Evolutionary conservation across 306 rosid species (phyloP).

Genomic region (Clitoria ternatea): DNA sequence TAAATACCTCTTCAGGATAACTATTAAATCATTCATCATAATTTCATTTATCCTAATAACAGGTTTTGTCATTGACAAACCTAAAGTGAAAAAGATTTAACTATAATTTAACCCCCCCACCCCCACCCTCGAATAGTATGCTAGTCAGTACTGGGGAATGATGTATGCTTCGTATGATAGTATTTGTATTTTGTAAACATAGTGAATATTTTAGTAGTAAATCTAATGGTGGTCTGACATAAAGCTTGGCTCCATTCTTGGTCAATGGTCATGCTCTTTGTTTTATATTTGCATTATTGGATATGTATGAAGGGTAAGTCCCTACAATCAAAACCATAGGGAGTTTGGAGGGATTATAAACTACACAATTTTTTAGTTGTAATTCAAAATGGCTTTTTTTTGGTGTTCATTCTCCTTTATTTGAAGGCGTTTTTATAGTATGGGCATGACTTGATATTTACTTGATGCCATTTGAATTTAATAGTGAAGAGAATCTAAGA

Average conservation of each 20-base stretch:
- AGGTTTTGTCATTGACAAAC: not conserved
- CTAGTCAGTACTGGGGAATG: not conserved
- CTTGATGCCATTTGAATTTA: slow-evolving; percentile 25
- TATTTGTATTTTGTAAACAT: not conserved
- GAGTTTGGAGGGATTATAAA: not conserved
- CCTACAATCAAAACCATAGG: not conserved
- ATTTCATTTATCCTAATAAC: not conserved
- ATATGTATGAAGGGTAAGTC: not conserved
- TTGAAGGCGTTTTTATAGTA: not conserved
- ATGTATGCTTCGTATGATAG: not conserved
- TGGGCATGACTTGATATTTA: slow-evolving; percentile 9
- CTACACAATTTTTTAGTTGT: not conserved
- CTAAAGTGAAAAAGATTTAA: slow-evolving; percentile 1
- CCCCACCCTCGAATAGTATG: not conserved
- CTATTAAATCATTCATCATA: not conserved
- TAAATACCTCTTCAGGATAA: not conserved
- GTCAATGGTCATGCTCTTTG: not conserved
- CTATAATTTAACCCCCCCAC: not conserved
- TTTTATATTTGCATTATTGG: not conserved
- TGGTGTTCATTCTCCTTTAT: slow-evolving; percentile 4
- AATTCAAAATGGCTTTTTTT: not conserved
- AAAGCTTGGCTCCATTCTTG: not conserved
- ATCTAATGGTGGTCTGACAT: not conserved
- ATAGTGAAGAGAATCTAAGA: slow-evolving; percentile 85
- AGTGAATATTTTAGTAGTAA: not conserved